These are phyloP conservation scores for Beauveria scarabaeidicola DNA, from an alignment of 2,329 filamentous ascomycete species.

Conservation along the genomic window DNA sequence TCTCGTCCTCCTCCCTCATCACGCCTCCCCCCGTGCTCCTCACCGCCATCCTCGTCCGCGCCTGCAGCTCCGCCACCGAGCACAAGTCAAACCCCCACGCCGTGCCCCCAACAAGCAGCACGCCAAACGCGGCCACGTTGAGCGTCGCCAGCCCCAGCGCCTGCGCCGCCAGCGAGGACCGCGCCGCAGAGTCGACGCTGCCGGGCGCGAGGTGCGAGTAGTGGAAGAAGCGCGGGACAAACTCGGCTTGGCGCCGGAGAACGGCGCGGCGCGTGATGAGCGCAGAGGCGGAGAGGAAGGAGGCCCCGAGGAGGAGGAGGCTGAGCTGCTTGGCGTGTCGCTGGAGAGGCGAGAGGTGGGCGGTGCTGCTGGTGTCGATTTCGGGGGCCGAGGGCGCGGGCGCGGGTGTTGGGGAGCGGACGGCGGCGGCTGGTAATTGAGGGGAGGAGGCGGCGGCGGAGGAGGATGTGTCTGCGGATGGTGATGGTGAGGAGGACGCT, in stretches of 20 bases:
- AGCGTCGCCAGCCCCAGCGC: constrained; percentile 81
- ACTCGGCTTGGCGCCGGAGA: constrained; percentile 49
- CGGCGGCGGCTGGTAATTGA: not conserved
- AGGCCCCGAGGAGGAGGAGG: constrained; percentile 65
- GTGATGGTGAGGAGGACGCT: constrained; percentile 9
- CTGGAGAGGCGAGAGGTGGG: constrained; percentile 33
- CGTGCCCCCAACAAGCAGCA: constrained; percentile 65
- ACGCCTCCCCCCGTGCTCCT: constrained; percentile 24
- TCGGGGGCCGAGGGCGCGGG: constrained; percentile 9
- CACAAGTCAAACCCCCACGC: constrained; percentile 73
- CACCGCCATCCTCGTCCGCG: constrained; percentile 35
- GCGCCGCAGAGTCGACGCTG: constrained; percentile 22
- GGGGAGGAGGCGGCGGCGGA: not conserved
- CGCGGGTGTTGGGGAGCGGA: constrained; percentile 13
- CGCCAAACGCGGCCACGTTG: constrained; percentile 67
- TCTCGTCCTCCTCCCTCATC: constrained; percentile 40
- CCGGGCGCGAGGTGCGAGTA: constrained; percentile 40
- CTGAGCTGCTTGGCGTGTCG: constrained; percentile 51
- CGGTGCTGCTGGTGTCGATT: constrained; percentile 14
- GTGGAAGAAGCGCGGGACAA: constrained; percentile 61
- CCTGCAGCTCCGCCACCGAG: constrained; percentile 55
- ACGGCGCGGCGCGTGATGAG: constrained; percentile 65
- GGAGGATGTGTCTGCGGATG: not conserved
- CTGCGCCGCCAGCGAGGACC: constrained; percentile 61
- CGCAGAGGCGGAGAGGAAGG: constrained; percentile 66